Base-by-base conservation (phyloP, 768 basidiomycete genomes). In the Lactarius vividus region DNA sequence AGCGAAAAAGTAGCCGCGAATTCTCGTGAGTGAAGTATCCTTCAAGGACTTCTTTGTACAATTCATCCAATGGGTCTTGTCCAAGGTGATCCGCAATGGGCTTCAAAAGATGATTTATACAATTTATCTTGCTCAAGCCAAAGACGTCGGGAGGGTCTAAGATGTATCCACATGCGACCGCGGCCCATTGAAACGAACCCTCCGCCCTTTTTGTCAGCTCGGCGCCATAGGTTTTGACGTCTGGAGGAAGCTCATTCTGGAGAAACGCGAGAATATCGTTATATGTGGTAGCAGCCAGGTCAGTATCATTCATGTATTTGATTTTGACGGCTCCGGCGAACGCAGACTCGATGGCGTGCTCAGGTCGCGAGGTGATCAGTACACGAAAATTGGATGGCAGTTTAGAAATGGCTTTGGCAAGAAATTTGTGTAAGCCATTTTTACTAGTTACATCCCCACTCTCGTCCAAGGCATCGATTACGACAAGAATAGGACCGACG, bases 131-230 rank as follows among this genome's bases (percentile, higher is more conserved):
- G 28, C 16, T 52, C 9, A 33, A 33, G 4, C 20, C 60, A 46
- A 16, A 33, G 35, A 10, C 40, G n/a, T 5, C 49, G 13, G 49
- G 49, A 26, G 60, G 60, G 0, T 29, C 1, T n/a, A 23, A 10
- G 46, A 61, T 53, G 31, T 20, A 37, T n/a, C 16, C 28, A 16
- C 28, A 33, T 0, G 60, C 46, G 7, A 49, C 60, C 3, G 60
- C 60, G 1, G 60, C 60, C 60, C 60, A 61, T 11, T 52, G 49
- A 52, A 52, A 52, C 55, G 33, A n/a, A 8, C 31, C 55, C 55
- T 56, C 55, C 6, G 55, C 55, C 55, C 20, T 56, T 0, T 13
- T 15, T 56, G 55, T 31, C 11, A 59, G 40, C 3, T 5, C 16
- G 10, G 7, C 16, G 7, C 57, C 40, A 44, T 59, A 18, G 7